Evolutionary conservation across 331 rosid genomes (phyloP), one percentile per base, ranked within the genome.

Genomic region (Quercus phellos): DNA sequence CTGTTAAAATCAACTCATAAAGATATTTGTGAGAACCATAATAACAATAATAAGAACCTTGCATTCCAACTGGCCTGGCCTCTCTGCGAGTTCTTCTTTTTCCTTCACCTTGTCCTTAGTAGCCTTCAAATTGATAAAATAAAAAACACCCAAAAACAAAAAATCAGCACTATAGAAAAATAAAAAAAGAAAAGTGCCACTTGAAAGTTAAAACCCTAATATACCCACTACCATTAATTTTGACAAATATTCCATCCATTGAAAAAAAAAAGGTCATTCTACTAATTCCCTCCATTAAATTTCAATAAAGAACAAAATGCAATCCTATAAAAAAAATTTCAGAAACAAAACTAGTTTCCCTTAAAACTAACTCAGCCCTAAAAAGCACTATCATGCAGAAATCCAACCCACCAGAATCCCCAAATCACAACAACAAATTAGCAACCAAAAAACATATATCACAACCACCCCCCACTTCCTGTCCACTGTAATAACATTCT

Each of bases 41-140:
- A 76, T 60, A 72, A 76, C 24, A 74, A 78, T 22, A 74, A 81
- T 70, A 73, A 18, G 51, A 34, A 95, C 99, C 99, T 95, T 95
- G 99, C 99, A 95, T 83, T 91, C 96, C 50, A 86, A 75, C 80
- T 70, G 88, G 73, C 88, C 83, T 0, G 85, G 68, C 74, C 68
- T 86, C 75, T 89, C 97, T 55, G 86, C 32, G 24, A 82, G 66
- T 70, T 95, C 98, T 16, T 90, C 91, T 74, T 63, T 72, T 34
- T 87, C 89, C 85, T 85, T 87, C 29, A 58, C 72, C 81, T 79
- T 85, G 80, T 90, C 98, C 82, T 78, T 85, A 56, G 58, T 75
- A 81, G 56, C 89, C 98, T 95, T 84, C 78, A 85, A 73, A 27
- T 63, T 11, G 32, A 75, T 29, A 85, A 60, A 19, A 14, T 59